phyloP scores from a whole-genome alignment of 331 rosid genomes.

The Rosa hybrid region DNA sequence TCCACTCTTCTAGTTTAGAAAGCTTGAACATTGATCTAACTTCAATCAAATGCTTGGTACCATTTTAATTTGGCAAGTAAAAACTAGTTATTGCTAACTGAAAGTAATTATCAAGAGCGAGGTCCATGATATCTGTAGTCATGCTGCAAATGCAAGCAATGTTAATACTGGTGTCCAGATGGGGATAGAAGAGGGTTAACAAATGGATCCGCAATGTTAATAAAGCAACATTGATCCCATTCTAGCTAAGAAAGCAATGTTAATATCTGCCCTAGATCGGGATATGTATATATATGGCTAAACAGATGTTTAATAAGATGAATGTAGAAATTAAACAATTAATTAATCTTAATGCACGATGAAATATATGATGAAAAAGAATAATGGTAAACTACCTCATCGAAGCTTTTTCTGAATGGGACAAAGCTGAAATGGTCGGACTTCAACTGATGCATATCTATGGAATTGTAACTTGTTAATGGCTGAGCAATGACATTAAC shows the following conservation, averaged over 20 bases:
- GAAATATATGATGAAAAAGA: neutral
- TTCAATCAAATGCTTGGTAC: conserved; percentile 14
- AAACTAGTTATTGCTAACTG: conserved; percentile 37
- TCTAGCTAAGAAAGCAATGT: neutral
- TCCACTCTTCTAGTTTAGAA: neutral
- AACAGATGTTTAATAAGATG: neutral
- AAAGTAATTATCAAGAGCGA: conserved; percentile 39
- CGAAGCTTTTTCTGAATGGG: conserved; percentile 67
- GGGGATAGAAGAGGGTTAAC: neutral
- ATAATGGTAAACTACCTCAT: conserved; percentile 55
- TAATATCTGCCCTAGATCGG: too few relatives aligned
- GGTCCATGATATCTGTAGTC: conserved; percentile 32
- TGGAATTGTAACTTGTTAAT: conserved; percentile 38
- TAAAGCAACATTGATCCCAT: neutral
- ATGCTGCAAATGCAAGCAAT: conserved; percentile 69
- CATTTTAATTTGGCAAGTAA: conserved; percentile 36
- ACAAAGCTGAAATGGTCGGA: conserved; percentile 71
- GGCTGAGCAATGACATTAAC: conserved; percentile 32
- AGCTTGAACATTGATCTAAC: conserved; percentile 6
- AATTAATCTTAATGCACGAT: neutral
- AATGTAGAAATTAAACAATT: neutral
- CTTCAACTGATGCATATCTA: conserved; percentile 72
- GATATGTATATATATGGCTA: neutral
- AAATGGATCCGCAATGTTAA: neutral
- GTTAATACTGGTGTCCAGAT: neutral